A percentile compares a stretch with the other conserved stretches of the same genome.
Conservation (phyloP, 352 stramenopile genomes). For the Saprolegnia parasitica region DNA sequence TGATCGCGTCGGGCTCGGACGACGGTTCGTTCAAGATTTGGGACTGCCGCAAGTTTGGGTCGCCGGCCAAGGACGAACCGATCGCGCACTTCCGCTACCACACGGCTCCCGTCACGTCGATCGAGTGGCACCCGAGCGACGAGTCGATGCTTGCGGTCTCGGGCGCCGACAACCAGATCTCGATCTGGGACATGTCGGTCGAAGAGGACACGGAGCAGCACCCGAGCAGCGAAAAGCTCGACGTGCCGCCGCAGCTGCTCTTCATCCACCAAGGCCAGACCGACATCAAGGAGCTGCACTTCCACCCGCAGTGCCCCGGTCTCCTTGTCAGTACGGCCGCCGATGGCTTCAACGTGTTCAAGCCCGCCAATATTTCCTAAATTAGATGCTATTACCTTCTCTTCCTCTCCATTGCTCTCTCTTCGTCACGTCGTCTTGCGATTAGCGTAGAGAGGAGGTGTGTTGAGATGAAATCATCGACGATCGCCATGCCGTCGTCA, state of each 20-base stretch:
- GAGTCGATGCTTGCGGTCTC: conserved; percentile 95
- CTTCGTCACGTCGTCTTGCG: no score
- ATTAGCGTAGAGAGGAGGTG: no score
- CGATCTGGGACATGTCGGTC: conserved; percentile 99
- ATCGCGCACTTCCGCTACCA: conserved; percentile 95
- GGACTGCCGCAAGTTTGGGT: conserved; percentile 89
- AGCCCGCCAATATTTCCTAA: conserved; percentile 92
- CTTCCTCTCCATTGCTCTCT: neutral
- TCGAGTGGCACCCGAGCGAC: conserved; percentile 99
- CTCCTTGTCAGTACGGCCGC: conserved; percentile 95
- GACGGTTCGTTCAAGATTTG: conserved; percentile 97
- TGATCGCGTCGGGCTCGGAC: conserved; percentile 96
- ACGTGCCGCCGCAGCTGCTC: conserved; percentile 97
- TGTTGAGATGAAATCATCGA: no score
- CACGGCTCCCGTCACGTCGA: conserved; percentile 94
- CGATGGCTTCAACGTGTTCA: conserved; percentile 98
- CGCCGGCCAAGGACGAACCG: conserved; percentile 46
- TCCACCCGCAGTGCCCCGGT: conserved; percentile 98
- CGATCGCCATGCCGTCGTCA: neutral
- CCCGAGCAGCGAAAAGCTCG: conserved; percentile 56
- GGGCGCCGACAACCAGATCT: conserved; percentile 94
- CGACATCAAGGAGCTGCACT: conserved; percentile 99
- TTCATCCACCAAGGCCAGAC: conserved; percentile 99
- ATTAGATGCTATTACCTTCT: conserved; percentile 19
- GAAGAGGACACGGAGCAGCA: conserved; percentile 92